Evolutionary conservation across 1,139 yeast genomes (phyloP).

Genomic region (Waltiozyma solani): DNA sequence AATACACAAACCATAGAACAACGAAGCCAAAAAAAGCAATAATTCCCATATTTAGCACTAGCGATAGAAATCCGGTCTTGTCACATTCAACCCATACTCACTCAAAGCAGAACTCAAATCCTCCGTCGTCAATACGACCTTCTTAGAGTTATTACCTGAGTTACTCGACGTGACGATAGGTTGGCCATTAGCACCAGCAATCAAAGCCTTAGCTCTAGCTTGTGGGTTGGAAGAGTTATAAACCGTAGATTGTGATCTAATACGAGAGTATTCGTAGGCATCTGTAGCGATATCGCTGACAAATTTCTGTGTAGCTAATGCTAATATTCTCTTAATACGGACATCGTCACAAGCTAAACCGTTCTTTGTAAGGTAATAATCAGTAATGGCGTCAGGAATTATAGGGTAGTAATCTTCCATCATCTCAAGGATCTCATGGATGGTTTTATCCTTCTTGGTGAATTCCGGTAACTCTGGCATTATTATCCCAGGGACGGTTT

Average conservation of each 20-base stretch:
- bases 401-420: constrained; percentile 95
- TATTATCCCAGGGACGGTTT: constrained; percentile 11
- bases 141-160: constrained; percentile 59
- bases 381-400: constrained; percentile 97
- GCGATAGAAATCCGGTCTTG: constrained; percentile 89
- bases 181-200: constrained; percentile 51
- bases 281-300: constrained; percentile 92
- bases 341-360: constrained; percentile 81
- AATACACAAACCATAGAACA: not conserved
- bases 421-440: constrained; percentile 74
- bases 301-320: constrained; percentile 93
- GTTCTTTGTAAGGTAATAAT: constrained; percentile 78
- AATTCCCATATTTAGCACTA: constrained; percentile 19
- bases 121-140: constrained; percentile 78
- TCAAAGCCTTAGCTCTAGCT: constrained; percentile 68
- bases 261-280: constrained; percentile 91
- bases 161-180: constrained; percentile 4
- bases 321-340: constrained; percentile 75
- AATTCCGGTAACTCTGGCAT: constrained; percentile 57
- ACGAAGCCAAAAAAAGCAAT: not conserved
- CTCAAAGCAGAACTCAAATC: constrained; percentile 80
- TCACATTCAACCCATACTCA: constrained; percentile 87
- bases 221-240: constrained; percentile 82
- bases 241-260: constrained; percentile 75
- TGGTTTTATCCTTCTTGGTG: constrained; percentile 76